These are phyloP conservation scores for Dactylorhiza incarnata DNA, from an alignment of 106 monocot species.

Conservation along the genomic window DNA sequence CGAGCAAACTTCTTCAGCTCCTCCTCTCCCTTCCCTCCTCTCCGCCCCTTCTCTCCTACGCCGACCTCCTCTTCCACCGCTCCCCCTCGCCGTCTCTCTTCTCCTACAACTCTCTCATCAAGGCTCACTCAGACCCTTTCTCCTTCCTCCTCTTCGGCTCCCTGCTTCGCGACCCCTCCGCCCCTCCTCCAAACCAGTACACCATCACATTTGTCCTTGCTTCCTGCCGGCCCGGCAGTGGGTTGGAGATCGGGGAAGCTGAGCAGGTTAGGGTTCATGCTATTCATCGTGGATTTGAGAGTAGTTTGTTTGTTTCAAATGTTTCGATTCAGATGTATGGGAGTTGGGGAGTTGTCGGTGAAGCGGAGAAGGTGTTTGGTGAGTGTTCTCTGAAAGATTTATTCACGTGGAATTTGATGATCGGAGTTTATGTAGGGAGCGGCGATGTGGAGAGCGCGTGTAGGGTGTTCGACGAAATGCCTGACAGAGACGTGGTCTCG, in stretches of 20 bases:
- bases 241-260: constrained; percentile 15
- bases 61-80: constrained; percentile 23
- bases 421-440: constrained; percentile 21
- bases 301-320: constrained; percentile 35
- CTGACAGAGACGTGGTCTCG: constrained; percentile 34
- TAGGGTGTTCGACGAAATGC: constrained; percentile 41
- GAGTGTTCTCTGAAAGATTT: constrained; percentile 20
- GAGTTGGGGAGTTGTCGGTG: constrained; percentile 11
- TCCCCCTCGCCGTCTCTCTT: constrained; percentile 28
- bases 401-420: constrained; percentile 39
- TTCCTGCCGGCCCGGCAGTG: constrained; percentile 5
- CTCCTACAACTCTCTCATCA: constrained; percentile 47
- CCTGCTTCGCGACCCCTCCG: constrained; percentile 11
- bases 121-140: constrained; percentile 13
- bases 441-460: constrained; percentile 18
- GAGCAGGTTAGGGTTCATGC: constrained; percentile 30
- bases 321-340: constrained; percentile 35
- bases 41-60: constrained; percentile 19
- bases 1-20: constrained; percentile 27
- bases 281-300: constrained; percentile 21
- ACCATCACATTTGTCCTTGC: constrained; percentile 35
- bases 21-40: constrained; percentile 23
- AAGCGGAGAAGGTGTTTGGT: constrained; percentile 35
- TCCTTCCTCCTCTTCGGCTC: constrained; percentile 32
- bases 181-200: constrained; percentile 37